Evolutionary conservation across 2,329 filamentous ascomycete genomes (phyloP).

Genomic region (Aspergillus quadrilineatus): DNA sequence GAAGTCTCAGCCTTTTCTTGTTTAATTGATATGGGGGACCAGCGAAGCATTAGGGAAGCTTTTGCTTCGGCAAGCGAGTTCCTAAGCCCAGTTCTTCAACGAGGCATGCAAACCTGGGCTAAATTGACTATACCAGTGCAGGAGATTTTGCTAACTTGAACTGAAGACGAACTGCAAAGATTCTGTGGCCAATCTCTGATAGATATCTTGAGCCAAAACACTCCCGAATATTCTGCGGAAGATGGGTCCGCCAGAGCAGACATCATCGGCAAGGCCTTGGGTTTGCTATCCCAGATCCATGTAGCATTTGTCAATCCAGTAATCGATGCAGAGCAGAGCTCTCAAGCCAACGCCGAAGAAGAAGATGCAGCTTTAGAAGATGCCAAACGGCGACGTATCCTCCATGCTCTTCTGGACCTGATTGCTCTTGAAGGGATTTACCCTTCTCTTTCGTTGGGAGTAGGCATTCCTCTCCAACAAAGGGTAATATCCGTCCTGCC

Average conservation of each 20-base stretch:
- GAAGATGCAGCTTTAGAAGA: conserved; percentile 38
- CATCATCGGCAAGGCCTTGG: conserved; percentile 37
- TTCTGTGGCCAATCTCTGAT: conserved; percentile 36
- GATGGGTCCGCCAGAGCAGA: conserved; percentile 23
- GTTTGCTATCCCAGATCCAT: conserved; percentile 37
- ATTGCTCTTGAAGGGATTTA: conserved; percentile 48
- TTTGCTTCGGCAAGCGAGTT: conserved; percentile 39
- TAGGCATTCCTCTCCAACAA: conserved; percentile 46
- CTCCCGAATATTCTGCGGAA: conserved; percentile 11
- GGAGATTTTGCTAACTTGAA: conserved; percentile 29
- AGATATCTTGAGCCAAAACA: conserved; percentile 29
- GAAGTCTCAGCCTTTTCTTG: background rate
- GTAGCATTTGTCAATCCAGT: conserved; percentile 31
- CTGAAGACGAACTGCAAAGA: conserved; percentile 41
- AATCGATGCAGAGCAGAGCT: conserved; percentile 11
- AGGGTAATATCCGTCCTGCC: conserved; percentile 46
- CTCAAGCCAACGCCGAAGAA: conserved; percentile 3
- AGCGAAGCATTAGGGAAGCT: conserved; percentile 25
- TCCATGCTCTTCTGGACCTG: conserved; percentile 44
- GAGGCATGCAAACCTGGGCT: conserved; percentile 37
- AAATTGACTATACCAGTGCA: background rate
- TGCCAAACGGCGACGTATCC: conserved; percentile 40
- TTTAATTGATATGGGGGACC: conserved; percentile 30
- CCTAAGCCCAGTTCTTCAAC: conserved; percentile 39
- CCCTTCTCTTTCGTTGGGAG: conserved; percentile 43